Evolutionary conservation across 2,329 filamentous ascomycete species (phyloP).

Genomic region (Albophoma yamanashiensis): DNA sequence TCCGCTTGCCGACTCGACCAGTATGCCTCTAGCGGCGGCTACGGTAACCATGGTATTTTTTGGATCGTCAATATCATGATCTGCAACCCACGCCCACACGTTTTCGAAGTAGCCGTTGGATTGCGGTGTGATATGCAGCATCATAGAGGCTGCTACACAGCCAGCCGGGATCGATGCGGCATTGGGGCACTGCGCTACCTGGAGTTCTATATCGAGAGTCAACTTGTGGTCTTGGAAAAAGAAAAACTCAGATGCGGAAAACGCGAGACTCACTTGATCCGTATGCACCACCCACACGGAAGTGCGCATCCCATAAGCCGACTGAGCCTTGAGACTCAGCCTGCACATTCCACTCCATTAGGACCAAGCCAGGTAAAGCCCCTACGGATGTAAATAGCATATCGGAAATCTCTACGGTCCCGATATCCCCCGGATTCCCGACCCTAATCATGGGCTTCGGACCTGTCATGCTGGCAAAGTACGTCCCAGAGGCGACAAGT

Average conservation of each 20-base stretch:
- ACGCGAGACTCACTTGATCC: too few relatives aligned
- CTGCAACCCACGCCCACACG: conserved; percentile 80
- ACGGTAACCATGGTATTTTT: conserved; percentile 59
- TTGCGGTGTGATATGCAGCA: conserved; percentile 51
- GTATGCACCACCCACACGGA: conserved; percentile 80
- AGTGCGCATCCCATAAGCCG: conserved; percentile 92
- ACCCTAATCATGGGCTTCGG: conserved; percentile 77
- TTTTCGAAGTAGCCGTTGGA: conserved; percentile 76
- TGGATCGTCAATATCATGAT: conserved; percentile 80
- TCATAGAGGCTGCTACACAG: conserved; percentile 65
- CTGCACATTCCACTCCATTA: conserved; percentile 85
- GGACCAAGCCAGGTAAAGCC: conserved; percentile 72
- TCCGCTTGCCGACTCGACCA: conserved; percentile 62
- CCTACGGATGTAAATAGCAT: conserved; percentile 77
- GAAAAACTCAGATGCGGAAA: too few relatives aligned
- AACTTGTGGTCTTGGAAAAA: too few relatives aligned
- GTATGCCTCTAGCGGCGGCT: conserved; percentile 49
- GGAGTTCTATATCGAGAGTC: too few relatives aligned
- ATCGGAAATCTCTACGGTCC: conserved; percentile 78
- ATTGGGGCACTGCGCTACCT: too few relatives aligned
- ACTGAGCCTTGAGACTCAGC: conserved; percentile 55
- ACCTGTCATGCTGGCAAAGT: conserved; percentile 74
- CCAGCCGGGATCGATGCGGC: conserved; percentile 50
- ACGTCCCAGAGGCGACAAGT: conserved; percentile 68
- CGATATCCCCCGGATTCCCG: conserved; percentile 64